These are phyloP conservation scores for Exophiala calicioides DNA, from an alignment of 2,329 filamentous ascomycete species.

Conservation along the genomic window DNA sequence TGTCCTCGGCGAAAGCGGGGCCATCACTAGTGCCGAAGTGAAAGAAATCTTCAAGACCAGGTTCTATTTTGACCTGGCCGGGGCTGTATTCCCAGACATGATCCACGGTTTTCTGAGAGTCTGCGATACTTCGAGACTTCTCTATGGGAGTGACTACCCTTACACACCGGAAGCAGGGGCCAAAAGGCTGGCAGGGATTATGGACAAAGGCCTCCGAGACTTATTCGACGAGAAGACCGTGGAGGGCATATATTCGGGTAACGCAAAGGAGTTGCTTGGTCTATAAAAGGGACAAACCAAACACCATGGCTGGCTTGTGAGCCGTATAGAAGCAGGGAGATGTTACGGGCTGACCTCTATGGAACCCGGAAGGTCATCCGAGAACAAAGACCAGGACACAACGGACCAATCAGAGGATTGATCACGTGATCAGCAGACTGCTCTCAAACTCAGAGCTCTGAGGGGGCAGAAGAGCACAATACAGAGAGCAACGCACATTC, in stretches of 20 bases:
- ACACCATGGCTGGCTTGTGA: no score
- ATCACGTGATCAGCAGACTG: no score
- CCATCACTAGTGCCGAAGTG: conserved; percentile 1
- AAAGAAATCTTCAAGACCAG: conserved; percentile 13
- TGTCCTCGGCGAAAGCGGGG: conserved; percentile 2
- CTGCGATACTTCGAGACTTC: conserved; percentile 43
- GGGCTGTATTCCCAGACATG: conserved; percentile 21
- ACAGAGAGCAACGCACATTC: no score
- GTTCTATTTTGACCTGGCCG: conserved; percentile 26
- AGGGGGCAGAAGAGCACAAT: no score
- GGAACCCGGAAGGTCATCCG: no score
- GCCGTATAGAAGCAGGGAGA: no score
- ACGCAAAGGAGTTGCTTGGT: conserved; percentile 10
- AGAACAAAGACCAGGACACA: no score
- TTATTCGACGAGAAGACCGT: conserved; percentile 10
- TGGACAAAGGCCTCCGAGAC: conserved; percentile 7
- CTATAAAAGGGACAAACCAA: no score
- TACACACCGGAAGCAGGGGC: conserved; percentile 44
- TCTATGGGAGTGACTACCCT: conserved; percentile 58
- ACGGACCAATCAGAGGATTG: no score
- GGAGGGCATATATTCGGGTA: conserved; percentile 14
- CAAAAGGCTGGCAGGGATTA: conserved; percentile 4
- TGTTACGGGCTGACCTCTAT: no score
- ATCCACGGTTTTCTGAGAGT: conserved; percentile 48
- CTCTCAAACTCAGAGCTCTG: no score